Percentiles rank a stretch among this genome's conserved stretches.
phyloP scores from a whole-genome alignment of 192 early-diverging fungal species.

The Backusella westeae region DNA sequence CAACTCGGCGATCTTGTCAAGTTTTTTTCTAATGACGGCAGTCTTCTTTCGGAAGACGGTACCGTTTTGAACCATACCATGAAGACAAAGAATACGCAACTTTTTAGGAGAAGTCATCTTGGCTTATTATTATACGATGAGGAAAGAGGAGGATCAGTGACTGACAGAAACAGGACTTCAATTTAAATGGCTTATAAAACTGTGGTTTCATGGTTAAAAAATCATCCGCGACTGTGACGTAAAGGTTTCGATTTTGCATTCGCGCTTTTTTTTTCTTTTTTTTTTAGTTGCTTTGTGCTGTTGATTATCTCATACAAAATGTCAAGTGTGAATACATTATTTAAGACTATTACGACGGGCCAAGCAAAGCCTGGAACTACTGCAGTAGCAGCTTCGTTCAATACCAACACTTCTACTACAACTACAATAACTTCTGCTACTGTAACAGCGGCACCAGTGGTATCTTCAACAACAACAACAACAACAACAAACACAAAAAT shows the following conservation, averaged over 20 bases:
- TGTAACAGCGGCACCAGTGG: background rate
- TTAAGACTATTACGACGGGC: background rate
- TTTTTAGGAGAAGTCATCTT: conserved; percentile 14
- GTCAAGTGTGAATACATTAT: background rate
- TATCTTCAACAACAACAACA: background rate
- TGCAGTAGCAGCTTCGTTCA: background rate
- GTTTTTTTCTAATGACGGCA: conserved; percentile 45
- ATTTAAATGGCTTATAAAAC: background rate
- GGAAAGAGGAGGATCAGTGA: background rate
- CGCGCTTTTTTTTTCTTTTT: background rate
- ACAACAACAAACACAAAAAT: background rate
- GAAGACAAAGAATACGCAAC: conserved; percentile 52
- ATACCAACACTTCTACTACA: background rate
- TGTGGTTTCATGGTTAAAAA: background rate
- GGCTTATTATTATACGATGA: background rate
- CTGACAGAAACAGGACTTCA: background rate
- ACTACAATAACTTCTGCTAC: background rate
- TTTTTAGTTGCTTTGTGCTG: background rate
- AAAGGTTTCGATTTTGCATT: background rate
- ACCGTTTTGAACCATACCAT: conserved; percentile 53
- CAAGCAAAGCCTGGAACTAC: background rate
- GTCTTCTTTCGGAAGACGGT: conserved; percentile 52
- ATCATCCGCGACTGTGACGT: background rate
- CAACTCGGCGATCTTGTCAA: conserved; percentile 51
- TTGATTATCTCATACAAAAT: background rate